A percentile compares a stretch with the other conserved stretches of the same genome.
Conservation (phyloP, 2,329 filamentous ascomycete species). For the Aspergillus ustus region DNA sequence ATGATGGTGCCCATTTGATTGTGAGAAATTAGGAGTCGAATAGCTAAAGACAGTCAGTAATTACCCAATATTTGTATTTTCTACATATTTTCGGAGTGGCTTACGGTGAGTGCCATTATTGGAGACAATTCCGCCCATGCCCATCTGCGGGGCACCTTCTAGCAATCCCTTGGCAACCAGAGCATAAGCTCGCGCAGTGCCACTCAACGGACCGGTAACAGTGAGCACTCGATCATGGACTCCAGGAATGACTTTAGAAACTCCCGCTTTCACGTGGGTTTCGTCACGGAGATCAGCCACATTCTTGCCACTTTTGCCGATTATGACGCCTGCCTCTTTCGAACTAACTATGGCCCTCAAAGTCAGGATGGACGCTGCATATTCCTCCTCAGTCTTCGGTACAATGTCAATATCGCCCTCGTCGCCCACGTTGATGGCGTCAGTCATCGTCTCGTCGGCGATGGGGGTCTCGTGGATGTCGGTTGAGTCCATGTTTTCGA, state of each 20-base stretch:
- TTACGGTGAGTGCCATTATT: conserved; percentile 93
- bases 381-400: conserved; percentile 96
- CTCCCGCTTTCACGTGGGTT: conserved; percentile 95
- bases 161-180: conserved; percentile 90
- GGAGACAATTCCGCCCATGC: conserved; percentile 89
- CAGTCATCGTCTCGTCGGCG: conserved; percentile 65
- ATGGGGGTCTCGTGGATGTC: conserved; percentile 61
- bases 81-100: conserved; percentile 41
- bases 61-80: neutral
- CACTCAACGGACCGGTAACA: conserved; percentile 86
- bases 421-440: conserved; percentile 70
- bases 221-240: conserved; percentile 97
- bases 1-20: conserved; percentile 99
- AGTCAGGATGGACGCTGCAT: conserved; percentile 88
- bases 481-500: conserved; percentile 62
- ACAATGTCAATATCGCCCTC: conserved; percentile 72
- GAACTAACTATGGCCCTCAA: conserved; percentile 97
- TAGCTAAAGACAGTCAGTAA: conserved; percentile 62
- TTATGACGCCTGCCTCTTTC: conserved; percentile 98
- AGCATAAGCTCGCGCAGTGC: conserved; percentile 88
- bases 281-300: conserved; percentile 96
- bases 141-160: conserved; percentile 91
- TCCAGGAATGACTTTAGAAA: conserved; percentile 97
- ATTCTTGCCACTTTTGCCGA: conserved; percentile 98
- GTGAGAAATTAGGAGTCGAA: conserved; percentile 97